These are phyloP conservation scores for Paraconiothyrium sp. DNA, from an alignment of 2,329 filamentous ascomycete genomes.

Conservation along the genomic window DNA sequence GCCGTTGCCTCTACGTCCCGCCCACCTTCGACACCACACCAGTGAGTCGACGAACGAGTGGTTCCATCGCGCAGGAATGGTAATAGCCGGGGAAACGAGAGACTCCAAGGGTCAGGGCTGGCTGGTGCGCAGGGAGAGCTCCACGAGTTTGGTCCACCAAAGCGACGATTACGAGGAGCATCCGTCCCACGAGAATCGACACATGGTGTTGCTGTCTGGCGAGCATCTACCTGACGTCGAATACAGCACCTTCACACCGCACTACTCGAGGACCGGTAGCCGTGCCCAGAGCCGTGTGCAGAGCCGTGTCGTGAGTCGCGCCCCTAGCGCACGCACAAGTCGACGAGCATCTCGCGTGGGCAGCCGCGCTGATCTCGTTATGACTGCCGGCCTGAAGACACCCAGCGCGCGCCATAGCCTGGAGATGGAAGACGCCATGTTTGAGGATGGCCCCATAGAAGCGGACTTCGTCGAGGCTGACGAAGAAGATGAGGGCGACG, in stretches of 20 bases:
- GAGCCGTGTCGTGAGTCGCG: slow-evolving; percentile 50
- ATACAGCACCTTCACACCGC: slow-evolving; percentile 38
- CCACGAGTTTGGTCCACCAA: slow-evolving; percentile 61
- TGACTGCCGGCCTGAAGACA: slow-evolving; percentile 38
- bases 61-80: slow-evolving; percentile 67
- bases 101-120: slow-evolving; percentile 71
- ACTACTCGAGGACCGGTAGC: slow-evolving; percentile 44
- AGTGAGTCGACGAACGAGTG: slow-evolving; percentile 59
- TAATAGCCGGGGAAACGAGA: slow-evolving; percentile 64
- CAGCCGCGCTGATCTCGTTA: slow-evolving; percentile 50
- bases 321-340: slow-evolving; percentile 51
- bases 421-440: slow-evolving; percentile 33
- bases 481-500: slow-evolving; percentile 57
- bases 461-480: slow-evolving; percentile 62
- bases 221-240: slow-evolving; percentile 48
- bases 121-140: slow-evolving; percentile 65
- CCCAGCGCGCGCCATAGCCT: slow-evolving; percentile 42
- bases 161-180: slow-evolving; percentile 45
- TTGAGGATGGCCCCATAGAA: slow-evolving; percentile 40
- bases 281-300: slow-evolving; percentile 49
- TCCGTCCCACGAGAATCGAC: slow-evolving; percentile 31
- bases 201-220: slow-evolving; percentile 43
- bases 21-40: slow-evolving; percentile 41
- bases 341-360: slow-evolving; percentile 44
- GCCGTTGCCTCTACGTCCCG: slow-evolving; percentile 37